A percentile compares a stretch with the other conserved stretches of the same genome.
Evolutionary conservation across 1,284 basidiomycete species (phyloP).

Genomic region (Austroboletus niveus): DNA sequence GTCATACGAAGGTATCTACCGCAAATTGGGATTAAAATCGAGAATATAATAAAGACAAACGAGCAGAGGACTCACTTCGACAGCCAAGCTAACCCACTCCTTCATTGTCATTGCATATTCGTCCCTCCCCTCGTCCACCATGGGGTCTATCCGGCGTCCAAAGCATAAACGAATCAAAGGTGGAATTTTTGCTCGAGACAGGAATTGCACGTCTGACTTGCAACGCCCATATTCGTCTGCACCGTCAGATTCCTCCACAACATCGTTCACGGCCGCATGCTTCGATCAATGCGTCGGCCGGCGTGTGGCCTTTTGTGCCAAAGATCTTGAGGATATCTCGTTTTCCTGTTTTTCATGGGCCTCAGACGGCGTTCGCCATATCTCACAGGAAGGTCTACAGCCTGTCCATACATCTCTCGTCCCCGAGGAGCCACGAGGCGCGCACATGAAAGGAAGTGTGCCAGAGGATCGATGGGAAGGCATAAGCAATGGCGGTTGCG

Average conservation of each 20-base stretch:
- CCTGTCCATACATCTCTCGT: slow-evolving; percentile 63
- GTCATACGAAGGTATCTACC: too few relatives aligned
- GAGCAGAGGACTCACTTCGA: slow-evolving; percentile 44
- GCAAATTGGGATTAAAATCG: too few relatives aligned
- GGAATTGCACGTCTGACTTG: slow-evolving; percentile 12
- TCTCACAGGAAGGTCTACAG: slow-evolving; percentile 58
- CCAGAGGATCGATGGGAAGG: slow-evolving; percentile 28
- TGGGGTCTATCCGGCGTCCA: slow-evolving; percentile 69
- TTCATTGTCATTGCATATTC: slow-evolving; percentile 63
- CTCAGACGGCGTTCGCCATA: slow-evolving; percentile 45
- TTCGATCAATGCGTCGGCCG: slow-evolving; percentile 8
- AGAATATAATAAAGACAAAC: too few relatives aligned
- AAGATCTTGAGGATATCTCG: slow-evolving; percentile 1
- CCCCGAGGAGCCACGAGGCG: slow-evolving; percentile 64
- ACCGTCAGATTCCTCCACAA: slow-evolving; percentile 13
- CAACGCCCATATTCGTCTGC: slow-evolving; percentile 25
- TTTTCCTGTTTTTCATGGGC: slow-evolving; percentile 19
- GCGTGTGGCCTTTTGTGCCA: slow-evolving; percentile 10
- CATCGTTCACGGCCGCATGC: background rate
- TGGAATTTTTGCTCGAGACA: slow-evolving; percentile 36
- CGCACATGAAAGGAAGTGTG: slow-evolving; percentile 2
- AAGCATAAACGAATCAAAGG: slow-evolving; percentile 61
- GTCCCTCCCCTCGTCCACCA: slow-evolving; percentile 60
- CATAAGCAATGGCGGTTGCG: slow-evolving; percentile 18
- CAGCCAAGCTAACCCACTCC: slow-evolving; percentile 64